Evolutionary conservation across 1,284 basidiomycete species (phyloP).

Genomic region (Sporisorium reilianum): DNA sequence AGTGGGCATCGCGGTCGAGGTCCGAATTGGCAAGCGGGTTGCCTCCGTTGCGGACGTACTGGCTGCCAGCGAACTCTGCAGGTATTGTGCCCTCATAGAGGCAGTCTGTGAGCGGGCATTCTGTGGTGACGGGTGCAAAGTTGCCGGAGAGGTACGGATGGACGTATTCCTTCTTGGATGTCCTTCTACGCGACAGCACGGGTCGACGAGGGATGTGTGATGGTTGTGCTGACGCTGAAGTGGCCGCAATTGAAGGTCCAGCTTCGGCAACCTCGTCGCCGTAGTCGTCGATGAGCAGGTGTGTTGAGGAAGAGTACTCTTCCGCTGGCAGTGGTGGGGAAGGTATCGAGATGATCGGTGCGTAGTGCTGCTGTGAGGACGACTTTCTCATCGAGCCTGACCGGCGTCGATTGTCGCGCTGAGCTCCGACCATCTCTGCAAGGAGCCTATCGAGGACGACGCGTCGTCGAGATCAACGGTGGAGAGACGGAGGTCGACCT

Average conservation of each 20-base stretch:
- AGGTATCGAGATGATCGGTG: slow-evolving; percentile 25
- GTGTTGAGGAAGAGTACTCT: slow-evolving; percentile 3
- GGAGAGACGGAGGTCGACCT: slow-evolving; percentile 1
- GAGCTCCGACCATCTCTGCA: slow-evolving; percentile 6
- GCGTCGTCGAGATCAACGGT: neutral
- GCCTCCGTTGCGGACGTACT: slow-evolving; percentile 73
- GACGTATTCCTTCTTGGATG: slow-evolving; percentile 44
- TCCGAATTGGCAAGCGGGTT: slow-evolving; percentile 69
- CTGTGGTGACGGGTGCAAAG: slow-evolving; percentile 66
- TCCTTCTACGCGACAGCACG: slow-evolving; percentile 29
- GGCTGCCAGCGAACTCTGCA: slow-evolving; percentile 64
- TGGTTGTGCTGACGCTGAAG: too few relatives aligned
- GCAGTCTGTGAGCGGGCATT: slow-evolving; percentile 65
- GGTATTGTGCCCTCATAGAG: slow-evolving; percentile 65
- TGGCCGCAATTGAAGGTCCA: too few relatives aligned
- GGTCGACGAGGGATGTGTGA: slow-evolving; percentile 31
- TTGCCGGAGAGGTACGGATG: slow-evolving; percentile 70
- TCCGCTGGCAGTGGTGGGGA: slow-evolving; percentile 20
- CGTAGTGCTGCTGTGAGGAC: slow-evolving; percentile 9
- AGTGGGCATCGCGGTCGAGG: slow-evolving; percentile 61
- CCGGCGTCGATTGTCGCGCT: slow-evolving; percentile 9
- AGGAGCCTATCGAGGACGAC: neutral
- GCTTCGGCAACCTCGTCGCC: slow-evolving; percentile 3
- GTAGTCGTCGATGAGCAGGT: slow-evolving; percentile 5
- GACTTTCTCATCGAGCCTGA: slow-evolving; percentile 22